Percentiles rank a stretch among this genome's conserved stretches.
phyloP scores from a whole-genome alignment of 345 rosid genomes.

The Eucalyptus sideroxylon region DNA sequence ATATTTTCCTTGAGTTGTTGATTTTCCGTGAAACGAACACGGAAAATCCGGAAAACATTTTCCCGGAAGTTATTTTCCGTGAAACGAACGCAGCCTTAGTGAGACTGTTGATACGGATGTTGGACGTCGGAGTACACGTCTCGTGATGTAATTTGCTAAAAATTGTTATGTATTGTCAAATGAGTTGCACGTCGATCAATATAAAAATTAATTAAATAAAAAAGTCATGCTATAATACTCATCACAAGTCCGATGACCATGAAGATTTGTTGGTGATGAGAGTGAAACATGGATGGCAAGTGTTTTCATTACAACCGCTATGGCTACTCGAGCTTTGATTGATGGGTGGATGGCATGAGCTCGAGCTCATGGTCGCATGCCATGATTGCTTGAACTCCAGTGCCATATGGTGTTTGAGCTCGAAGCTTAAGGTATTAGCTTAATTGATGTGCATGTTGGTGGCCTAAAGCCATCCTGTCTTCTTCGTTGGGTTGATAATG shows the following conservation, averaged over 20 bases:
- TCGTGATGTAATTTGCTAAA: too few species aligned
- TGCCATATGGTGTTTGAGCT: not conserved
- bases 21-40: too few species aligned
- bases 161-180: not conserved
- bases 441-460: not conserved
- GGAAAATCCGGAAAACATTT: too few species aligned
- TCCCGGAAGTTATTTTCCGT: too few species aligned
- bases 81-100: too few species aligned
- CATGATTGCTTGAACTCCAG: not conserved
- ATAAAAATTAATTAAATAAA: not conserved
- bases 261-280: not conserved
- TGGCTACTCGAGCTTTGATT: not conserved
- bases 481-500: not conserved
- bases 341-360: not conserved
- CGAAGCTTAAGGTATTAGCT: not conserved
- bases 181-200: accelerated
- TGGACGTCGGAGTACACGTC: too few species aligned
- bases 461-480: not conserved
- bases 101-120: accelerated
- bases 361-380: accelerated
- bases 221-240: accelerated
- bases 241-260: accelerated
- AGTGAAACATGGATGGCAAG: not conserved
- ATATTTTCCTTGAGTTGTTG: too few species aligned
- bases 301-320: not conserved